A percentile compares a stretch with the other conserved stretches of the same genome.
Evolutionary conservation across 345 rosid species (phyloP).

Genomic region (Rubroshorea leprosula): DNA sequence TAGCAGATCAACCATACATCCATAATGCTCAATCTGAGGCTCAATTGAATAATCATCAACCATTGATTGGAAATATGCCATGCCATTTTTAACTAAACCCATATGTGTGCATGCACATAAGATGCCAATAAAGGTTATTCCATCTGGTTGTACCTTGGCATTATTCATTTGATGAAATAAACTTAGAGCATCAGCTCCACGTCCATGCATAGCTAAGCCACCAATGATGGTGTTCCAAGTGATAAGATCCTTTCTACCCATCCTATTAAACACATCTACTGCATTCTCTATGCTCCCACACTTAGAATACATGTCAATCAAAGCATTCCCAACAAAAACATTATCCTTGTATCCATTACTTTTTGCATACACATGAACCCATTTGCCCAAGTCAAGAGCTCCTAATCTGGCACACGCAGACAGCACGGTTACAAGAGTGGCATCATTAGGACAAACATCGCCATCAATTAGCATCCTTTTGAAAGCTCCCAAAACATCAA

Average conservation of each 20-base stretch:
- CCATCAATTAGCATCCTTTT: conserved; percentile 49
- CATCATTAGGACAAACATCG: conserved; percentile 49
- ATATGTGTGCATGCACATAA: conserved; percentile 61
- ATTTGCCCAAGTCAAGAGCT: conserved; percentile 57
- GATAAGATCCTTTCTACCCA: conserved; percentile 59
- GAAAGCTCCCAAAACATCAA: conserved; percentile 45
- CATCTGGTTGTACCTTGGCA: conserved; percentile 48
- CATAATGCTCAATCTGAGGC: conserved; percentile 78
- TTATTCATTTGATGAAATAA: conserved; percentile 51
- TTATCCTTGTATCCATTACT: conserved; percentile 44
- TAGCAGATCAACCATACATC: conserved; percentile 74
- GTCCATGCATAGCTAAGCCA: conserved; percentile 64
- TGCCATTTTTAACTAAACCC: conserved; percentile 64
- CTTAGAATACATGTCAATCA: conserved; percentile 82
- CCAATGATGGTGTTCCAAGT: conserved; percentile 70
- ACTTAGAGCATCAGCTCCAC: conserved; percentile 51
- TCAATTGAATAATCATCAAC: conserved; percentile 39
- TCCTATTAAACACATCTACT: conserved; percentile 37
- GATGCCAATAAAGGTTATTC: conserved; percentile 62
- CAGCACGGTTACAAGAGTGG: conserved; percentile 53
- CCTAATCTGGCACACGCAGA: conserved; percentile 77
- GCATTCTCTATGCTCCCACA: conserved; percentile 56
- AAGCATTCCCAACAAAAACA: conserved; percentile 54
- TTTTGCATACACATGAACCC: conserved; percentile 58
- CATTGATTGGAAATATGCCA: conserved; percentile 60